phyloP scores from a whole-genome alignment of 805 yeast genomes.

The Teunomyces pallodes region DNA sequence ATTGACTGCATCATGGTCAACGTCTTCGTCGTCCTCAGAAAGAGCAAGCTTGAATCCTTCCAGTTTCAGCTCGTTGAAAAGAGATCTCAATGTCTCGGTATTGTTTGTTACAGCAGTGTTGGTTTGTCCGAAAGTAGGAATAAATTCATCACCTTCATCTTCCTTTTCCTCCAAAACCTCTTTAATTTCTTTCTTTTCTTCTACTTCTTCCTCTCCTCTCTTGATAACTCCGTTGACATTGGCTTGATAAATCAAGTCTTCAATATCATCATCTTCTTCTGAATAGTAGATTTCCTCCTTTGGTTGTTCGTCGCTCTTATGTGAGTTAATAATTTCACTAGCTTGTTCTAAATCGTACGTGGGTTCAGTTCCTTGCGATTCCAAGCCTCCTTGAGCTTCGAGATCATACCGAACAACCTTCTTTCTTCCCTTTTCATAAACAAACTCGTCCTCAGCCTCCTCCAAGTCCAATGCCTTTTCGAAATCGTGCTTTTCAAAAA shows the following conservation, averaged over 20 bases:
- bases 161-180: conserved; percentile 8
- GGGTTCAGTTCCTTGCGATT: conserved; percentile 6
- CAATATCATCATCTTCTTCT: conserved; percentile 42
- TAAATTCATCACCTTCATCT: conserved; percentile 36
- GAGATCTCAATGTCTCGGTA: conserved; percentile 61
- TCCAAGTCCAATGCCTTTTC: conserved; percentile 36
- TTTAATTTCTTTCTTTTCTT: conserved; percentile 8
- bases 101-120: conserved; percentile 26
- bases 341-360: conserved; percentile 8
- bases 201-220: conserved; percentile 24
- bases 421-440: conserved; percentile 38
- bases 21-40: conserved; percentile 46
- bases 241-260: conserved; percentile 19
- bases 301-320: conserved; percentile 17
- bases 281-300: conserved; percentile 31
- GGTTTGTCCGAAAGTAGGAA: conserved; percentile 49
- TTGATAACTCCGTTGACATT: conserved; percentile 26
- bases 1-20: conserved; percentile 28
- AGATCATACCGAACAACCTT: conserved; percentile 32
- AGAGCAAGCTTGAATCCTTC: conserved; percentile 40
- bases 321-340: conserved; percentile 11
- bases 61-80: conserved; percentile 43
- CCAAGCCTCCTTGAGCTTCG: conserved; percentile 28
- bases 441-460: conserved; percentile 29
- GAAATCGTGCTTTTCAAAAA: conserved; percentile 32